Evolutionary conservation across 2,329 filamentous ascomycete species (phyloP).

Genomic region (Rhynchosporium graminicola): DNA sequence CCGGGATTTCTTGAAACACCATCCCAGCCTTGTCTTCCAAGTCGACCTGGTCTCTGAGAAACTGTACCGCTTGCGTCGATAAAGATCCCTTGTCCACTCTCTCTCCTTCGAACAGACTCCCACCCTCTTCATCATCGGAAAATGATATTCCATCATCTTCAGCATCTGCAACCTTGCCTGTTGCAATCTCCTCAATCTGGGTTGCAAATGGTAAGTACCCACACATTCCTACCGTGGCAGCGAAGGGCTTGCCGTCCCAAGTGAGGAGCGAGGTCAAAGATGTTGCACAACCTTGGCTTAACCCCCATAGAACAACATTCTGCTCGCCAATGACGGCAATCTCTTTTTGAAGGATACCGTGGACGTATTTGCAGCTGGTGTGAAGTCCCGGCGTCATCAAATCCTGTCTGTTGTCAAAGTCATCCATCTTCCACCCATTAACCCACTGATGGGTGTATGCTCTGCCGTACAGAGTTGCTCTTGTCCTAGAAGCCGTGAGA

Average conservation of each 20-base stretch:
- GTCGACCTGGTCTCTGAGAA: constrained; percentile 28
- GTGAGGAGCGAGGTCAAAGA: constrained; percentile 46
- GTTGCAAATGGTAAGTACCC: constrained; percentile 49
- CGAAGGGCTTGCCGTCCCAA: constrained; percentile 46
- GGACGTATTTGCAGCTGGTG: constrained; percentile 46
- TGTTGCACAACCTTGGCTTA: constrained; percentile 57
- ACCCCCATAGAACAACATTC: constrained; percentile 50
- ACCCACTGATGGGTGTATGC: constrained; percentile 50
- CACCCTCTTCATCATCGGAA: constrained; percentile 14
- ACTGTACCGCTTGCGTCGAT: constrained; percentile 13
- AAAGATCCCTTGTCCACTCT: background rate
- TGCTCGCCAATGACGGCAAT: constrained; percentile 42
- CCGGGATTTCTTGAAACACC: constrained; percentile 40
- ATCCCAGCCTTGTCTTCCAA: constrained; percentile 13
- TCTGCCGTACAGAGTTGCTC: constrained; percentile 45
- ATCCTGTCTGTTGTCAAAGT: constrained; percentile 29
- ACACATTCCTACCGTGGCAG: constrained; percentile 47
- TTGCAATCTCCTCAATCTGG: constrained; percentile 29
- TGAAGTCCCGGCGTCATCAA: constrained; percentile 46
- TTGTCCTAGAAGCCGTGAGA: constrained; percentile 48
- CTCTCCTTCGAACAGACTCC: background rate
- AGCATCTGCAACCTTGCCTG: constrained; percentile 1
- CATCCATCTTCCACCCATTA: constrained; percentile 45
- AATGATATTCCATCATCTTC: constrained; percentile 5
- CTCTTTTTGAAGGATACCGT: constrained; percentile 44